Conservation (phyloP, 2,329 filamentous ascomycete species). For the Teratosphaeria destructans region DNA sequence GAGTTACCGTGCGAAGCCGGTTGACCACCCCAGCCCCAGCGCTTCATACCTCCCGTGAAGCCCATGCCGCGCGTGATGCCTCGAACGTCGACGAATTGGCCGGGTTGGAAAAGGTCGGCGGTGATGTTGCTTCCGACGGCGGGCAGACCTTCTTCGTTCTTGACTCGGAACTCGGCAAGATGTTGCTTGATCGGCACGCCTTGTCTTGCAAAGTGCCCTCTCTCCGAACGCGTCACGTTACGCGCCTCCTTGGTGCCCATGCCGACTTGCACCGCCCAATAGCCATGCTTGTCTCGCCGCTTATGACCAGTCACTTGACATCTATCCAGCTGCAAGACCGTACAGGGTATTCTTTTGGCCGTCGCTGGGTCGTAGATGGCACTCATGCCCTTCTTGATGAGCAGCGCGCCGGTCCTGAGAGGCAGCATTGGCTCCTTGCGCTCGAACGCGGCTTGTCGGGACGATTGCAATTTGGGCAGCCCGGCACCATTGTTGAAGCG, state of each 20-base stretch:
- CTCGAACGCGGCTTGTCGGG: constrained; percentile 47
- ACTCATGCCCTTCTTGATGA: constrained; percentile 92
- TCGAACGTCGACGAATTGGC: constrained; percentile 81
- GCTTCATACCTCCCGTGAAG: constrained; percentile 97
- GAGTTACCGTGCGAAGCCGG: constrained; percentile 91
- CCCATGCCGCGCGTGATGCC: constrained; percentile 77
- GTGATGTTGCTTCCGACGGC: constrained; percentile 64
- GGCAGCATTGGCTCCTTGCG: constrained; percentile 50
- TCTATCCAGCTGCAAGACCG: constrained; percentile 84
- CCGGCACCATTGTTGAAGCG: constrained; percentile 45
- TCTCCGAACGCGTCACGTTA: constrained; percentile 70
- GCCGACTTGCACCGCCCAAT: constrained; percentile 89
- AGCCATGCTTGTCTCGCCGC: constrained; percentile 69
- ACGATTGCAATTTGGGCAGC: constrained; percentile 44
- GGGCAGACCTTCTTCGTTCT: constrained; percentile 59
- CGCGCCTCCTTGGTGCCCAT: constrained; percentile 60
- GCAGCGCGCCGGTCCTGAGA: constrained; percentile 69
- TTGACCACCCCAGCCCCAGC: constrained; percentile 81
- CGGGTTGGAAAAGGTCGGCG: constrained; percentile 84
- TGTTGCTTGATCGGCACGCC: constrained; percentile 75
- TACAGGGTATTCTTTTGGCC: constrained; percentile 71
- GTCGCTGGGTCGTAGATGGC: constrained; percentile 70
- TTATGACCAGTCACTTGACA: constrained; percentile 85
- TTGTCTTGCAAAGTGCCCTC: constrained; percentile 80
- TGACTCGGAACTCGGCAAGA: constrained; percentile 80